These are phyloP conservation scores for Aciculosporium take DNA, from an alignment of 2,329 filamentous ascomycete species.

Conservation along the genomic window DNA sequence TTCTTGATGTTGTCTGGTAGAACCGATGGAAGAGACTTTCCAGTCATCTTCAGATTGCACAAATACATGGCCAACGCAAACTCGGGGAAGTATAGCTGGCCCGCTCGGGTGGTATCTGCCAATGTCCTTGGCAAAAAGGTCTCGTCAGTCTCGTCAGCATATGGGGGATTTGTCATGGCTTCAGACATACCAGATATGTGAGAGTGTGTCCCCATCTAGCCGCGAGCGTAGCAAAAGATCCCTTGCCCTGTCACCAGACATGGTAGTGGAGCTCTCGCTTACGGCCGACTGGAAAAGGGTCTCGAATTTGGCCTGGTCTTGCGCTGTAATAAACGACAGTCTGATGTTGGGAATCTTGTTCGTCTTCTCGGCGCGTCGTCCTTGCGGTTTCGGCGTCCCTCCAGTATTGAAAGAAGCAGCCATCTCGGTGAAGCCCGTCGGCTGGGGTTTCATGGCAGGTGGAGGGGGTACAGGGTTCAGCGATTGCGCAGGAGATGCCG, in stretches of 20 bases:
- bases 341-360: slow-evolving; percentile 87
- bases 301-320: slow-evolving; percentile 94
- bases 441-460: slow-evolving; percentile 49
- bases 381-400: slow-evolving; percentile 28
- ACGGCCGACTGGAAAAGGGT: slow-evolving; percentile 93
- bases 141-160: background rate
- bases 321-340: slow-evolving; percentile 87
- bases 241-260: slow-evolving; percentile 85
- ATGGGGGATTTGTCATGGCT: background rate
- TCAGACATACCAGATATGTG: slow-evolving; percentile 67
- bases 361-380: slow-evolving; percentile 34
- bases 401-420: slow-evolving; percentile 49
- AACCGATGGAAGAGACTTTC: slow-evolving; percentile 59
- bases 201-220: slow-evolving; percentile 72
- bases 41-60: slow-evolving; percentile 83
- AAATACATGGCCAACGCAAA: slow-evolving; percentile 98
- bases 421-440: slow-evolving; percentile 53
- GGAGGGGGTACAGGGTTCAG: slow-evolving; percentile 36
- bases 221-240: slow-evolving; percentile 82
- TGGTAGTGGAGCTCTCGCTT: slow-evolving; percentile 65
- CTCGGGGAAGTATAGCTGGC: slow-evolving; percentile 91
- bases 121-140: slow-evolving; percentile 48
- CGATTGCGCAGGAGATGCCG: slow-evolving; percentile 34
- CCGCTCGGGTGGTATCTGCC: slow-evolving; percentile 89
- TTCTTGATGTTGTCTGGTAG: slow-evolving; percentile 84